A percentile compares a stretch with the other conserved stretches of the same genome.
Conservation (phyloP, 306 rosid species). For the Spatholobus suberectus region DNA sequence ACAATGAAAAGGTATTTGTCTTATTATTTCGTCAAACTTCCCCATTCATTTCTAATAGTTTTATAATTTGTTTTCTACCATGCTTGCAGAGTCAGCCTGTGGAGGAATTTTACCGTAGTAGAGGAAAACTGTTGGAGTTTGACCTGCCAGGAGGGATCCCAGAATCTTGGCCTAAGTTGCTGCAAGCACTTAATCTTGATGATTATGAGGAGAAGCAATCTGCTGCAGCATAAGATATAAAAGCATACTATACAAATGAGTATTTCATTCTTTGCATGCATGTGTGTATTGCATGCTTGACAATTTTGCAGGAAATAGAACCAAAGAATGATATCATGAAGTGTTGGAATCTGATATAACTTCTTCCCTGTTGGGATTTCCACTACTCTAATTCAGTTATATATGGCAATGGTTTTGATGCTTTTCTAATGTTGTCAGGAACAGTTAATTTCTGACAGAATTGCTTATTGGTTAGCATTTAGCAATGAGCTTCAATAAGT, state of each 20-base stretch:
- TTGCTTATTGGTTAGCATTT: conserved; percentile 43
- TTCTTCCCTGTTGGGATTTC: conserved; percentile 32
- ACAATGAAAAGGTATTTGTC: conserved; percentile 76
- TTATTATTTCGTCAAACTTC: background rate
- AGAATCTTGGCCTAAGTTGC: conserved; percentile 96
- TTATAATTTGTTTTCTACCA: conserved; percentile 11
- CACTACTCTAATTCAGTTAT: conserved; percentile 32
- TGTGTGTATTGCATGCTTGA: conserved; percentile 45
- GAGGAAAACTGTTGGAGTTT: conserved; percentile 83
- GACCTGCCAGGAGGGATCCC: conserved; percentile 97
- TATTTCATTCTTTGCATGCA: conserved; percentile 61
- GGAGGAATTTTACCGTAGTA: conserved; percentile 79
- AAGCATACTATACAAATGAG: conserved; percentile 41
- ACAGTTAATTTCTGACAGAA: conserved; percentile 1
- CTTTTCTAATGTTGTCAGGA: conserved; percentile 34
- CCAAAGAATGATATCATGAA: conserved; percentile 37
- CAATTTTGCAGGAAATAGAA: conserved; percentile 62
- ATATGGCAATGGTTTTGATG: conserved; percentile 34
- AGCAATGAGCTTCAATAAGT: conserved; percentile 45
- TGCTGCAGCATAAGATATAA: conserved; percentile 68
- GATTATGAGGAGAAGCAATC: conserved; percentile 82
- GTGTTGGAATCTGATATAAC: conserved; percentile 32
- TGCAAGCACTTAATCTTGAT: conserved; percentile 86
- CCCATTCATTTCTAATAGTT: background rate
- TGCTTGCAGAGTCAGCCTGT: conserved; percentile 81